Percentiles rank a stretch among this genome's conserved stretches.
These are phyloP conservation scores for Reticulascus tulasneorum DNA, from an alignment of 2,329 filamentous ascomycete genomes.

Conservation along the genomic window DNA sequence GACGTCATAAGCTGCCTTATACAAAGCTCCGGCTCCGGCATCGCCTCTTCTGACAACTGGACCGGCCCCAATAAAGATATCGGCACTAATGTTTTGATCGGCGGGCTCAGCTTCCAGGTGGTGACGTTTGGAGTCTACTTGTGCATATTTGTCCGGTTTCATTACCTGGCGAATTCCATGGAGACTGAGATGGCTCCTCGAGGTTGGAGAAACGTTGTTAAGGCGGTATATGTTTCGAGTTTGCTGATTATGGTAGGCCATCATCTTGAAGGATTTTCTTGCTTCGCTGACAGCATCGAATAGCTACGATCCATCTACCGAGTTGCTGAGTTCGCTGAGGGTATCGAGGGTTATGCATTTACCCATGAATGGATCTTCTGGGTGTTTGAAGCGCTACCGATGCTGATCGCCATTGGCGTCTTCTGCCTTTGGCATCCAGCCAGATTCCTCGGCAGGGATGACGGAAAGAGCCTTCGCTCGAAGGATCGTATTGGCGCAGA, in stretches of 20 bases:
- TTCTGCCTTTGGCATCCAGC: constrained; percentile 48
- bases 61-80: constrained; percentile 30
- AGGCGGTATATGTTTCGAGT: constrained; percentile 40
- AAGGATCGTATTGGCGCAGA: too few species aligned
- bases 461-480: too few species aligned
- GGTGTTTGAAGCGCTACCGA: constrained; percentile 45
- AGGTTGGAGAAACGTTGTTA: constrained; percentile 34
- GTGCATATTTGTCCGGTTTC: constrained; percentile 33
- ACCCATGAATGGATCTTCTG: constrained; percentile 50
- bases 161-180: constrained; percentile 22
- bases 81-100: constrained; percentile 37
- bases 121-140: constrained; percentile 37
- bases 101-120: constrained; percentile 36
- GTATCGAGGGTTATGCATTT: constrained; percentile 46
- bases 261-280: neutral
- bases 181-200: constrained; percentile 21
- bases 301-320: constrained; percentile 50
- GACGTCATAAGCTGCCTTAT: constrained; percentile 42
- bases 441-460: constrained; percentile 26
- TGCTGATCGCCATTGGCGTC: constrained; percentile 41
- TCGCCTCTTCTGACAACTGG: constrained; percentile 40
- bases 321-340: constrained; percentile 48
- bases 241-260: constrained; percentile 38
- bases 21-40: constrained; percentile 39
- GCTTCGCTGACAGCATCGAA: neutral